Evolutionary conservation across 2,329 filamentous ascomycete species (phyloP).

Genomic region (Neofusicoccum sp.): DNA sequence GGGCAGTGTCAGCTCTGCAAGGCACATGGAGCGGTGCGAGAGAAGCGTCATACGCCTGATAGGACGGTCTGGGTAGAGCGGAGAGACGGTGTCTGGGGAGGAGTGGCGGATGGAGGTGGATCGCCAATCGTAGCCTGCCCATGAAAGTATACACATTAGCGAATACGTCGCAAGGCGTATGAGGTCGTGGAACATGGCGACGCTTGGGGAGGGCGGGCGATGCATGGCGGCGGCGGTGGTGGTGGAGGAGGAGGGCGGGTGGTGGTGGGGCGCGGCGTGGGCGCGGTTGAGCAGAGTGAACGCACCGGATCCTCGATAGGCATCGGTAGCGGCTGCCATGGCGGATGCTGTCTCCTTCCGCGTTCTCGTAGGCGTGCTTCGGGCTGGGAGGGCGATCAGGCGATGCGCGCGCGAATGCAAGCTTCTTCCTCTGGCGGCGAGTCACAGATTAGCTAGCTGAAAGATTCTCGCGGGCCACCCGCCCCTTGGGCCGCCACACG

Average conservation of each 20-base stretch:
- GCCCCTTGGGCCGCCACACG: conserved; percentile 9
- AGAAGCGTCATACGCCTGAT: conserved; percentile 60
- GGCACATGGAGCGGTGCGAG: conserved; percentile 2
- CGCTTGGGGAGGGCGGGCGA: conserved; percentile 30
- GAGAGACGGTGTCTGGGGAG: conserved; percentile 70
- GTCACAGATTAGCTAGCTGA: conserved; percentile 13
- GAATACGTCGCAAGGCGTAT: conserved; percentile 22
- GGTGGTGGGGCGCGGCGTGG: conserved; percentile 23
- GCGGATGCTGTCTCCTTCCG: conserved; percentile 18
- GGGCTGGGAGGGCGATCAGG: neutral
- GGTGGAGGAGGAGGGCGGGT: conserved; percentile 25
- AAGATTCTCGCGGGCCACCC: conserved; percentile 21
- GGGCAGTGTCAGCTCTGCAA: conserved; percentile 11
- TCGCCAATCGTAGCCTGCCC: conserved; percentile 45
- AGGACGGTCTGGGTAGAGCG: conserved; percentile 83
- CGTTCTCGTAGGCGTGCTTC: neutral
- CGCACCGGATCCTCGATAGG: conserved; percentile 36
- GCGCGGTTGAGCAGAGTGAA: conserved; percentile 25
- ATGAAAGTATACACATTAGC: conserved; percentile 22
- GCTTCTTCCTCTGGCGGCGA: conserved; percentile 7
- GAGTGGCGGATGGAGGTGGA: conserved; percentile 39
- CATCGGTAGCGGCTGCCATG: conserved; percentile 44
- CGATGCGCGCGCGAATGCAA: conserved; percentile 17
- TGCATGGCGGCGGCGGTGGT: conserved; percentile 28
- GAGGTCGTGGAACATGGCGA: conserved; percentile 32